Evolutionary conservation across 176 grass and related monocot species (phyloP).

Genomic region (Rhipidocladum racemiflorum): DNA sequence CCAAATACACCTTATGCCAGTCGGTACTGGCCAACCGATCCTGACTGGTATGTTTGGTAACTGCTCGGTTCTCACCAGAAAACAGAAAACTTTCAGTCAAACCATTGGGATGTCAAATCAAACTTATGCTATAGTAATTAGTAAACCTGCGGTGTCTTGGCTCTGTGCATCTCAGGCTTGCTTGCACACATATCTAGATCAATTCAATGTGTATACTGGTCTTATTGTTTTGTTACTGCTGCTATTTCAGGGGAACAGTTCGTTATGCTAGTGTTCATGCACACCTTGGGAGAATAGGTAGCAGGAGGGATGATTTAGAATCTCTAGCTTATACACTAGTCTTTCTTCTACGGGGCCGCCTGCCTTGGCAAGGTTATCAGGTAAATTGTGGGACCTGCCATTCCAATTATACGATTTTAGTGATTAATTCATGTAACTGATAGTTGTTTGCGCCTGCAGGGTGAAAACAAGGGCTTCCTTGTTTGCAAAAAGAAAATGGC

Average conservation of each 20-base stretch:
- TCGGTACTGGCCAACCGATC: not conserved
- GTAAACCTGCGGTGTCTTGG: not conserved
- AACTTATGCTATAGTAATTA: not conserved
- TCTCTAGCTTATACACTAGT: constrained; percentile 95
- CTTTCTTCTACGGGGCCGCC: constrained; percentile 86
- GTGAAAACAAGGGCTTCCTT: constrained; percentile 97
- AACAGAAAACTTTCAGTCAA: not conserved
- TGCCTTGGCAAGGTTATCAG: constrained; percentile 99
- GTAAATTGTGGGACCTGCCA: constrained; percentile 28
- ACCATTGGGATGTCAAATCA: constrained; percentile 10
- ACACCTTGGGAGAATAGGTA: constrained; percentile 90
- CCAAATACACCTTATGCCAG: not conserved
- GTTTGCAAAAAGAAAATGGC: constrained; percentile 99
- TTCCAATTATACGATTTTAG: constrained; percentile 10
- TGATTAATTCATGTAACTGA: constrained; percentile 13
- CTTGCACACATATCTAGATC: constrained; percentile 5
- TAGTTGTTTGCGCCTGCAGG: constrained; percentile 45
- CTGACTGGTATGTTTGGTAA: constrained; percentile 3
- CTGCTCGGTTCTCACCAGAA: not conserved
- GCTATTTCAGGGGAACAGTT: constrained; percentile 81
- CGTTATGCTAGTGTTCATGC: constrained; percentile 98
- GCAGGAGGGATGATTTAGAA: constrained; percentile 99
- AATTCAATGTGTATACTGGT: not conserved
- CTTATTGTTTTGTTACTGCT: constrained; percentile 32
- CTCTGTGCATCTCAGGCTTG: constrained; percentile 15